Conservation (phyloP, 2,329 filamentous ascomycete genomes). For the Reticulascus tulasneorum region DNA sequence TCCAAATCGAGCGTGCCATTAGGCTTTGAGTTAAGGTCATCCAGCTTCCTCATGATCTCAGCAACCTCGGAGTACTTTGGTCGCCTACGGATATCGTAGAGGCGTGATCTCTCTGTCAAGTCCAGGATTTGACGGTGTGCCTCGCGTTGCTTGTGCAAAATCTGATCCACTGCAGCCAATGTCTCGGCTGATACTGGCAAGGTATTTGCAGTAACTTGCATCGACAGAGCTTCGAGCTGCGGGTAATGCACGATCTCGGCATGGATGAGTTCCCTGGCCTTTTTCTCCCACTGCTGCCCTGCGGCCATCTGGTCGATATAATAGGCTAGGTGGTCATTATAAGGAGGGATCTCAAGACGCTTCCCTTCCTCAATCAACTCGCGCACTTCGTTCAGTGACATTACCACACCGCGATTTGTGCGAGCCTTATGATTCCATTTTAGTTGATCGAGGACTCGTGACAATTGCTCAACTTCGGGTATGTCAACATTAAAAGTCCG, state of each 20-base stretch:
- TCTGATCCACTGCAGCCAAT: slow-evolving; percentile 78
- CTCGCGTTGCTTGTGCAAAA: slow-evolving; percentile 92
- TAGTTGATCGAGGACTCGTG: slow-evolving; percentile 76
- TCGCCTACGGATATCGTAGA: slow-evolving; percentile 70
- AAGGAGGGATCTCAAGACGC: slow-evolving; percentile 72
- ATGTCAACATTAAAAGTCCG: slow-evolving; percentile 88
- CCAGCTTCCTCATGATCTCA: slow-evolving; percentile 80
- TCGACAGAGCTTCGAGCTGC: slow-evolving; percentile 86
- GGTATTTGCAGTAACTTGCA: slow-evolving; percentile 65
- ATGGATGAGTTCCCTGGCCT: slow-evolving; percentile 88
- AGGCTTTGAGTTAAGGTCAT: slow-evolving; percentile 89
- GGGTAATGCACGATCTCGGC: slow-evolving; percentile 90
- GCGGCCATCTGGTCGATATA: slow-evolving; percentile 72
- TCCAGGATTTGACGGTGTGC: slow-evolving; percentile 84
- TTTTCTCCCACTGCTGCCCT: slow-evolving; percentile 86
- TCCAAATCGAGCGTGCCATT: slow-evolving; percentile 88
- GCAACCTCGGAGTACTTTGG: slow-evolving; percentile 88
- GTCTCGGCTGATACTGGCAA: slow-evolving; percentile 82
- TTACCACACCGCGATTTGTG: slow-evolving; percentile 56
- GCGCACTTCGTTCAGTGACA: slow-evolving; percentile 74
- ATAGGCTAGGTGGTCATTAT: slow-evolving; percentile 73
- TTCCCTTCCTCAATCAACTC: slow-evolving; percentile 74
- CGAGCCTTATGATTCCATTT: slow-evolving; percentile 83
- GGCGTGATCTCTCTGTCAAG: slow-evolving; percentile 72
- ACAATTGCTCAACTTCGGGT: slow-evolving; percentile 78